Evolutionary conservation across 192 early-diverging fungal species (phyloP).

Genomic region (Piromyces finnis): DNA sequence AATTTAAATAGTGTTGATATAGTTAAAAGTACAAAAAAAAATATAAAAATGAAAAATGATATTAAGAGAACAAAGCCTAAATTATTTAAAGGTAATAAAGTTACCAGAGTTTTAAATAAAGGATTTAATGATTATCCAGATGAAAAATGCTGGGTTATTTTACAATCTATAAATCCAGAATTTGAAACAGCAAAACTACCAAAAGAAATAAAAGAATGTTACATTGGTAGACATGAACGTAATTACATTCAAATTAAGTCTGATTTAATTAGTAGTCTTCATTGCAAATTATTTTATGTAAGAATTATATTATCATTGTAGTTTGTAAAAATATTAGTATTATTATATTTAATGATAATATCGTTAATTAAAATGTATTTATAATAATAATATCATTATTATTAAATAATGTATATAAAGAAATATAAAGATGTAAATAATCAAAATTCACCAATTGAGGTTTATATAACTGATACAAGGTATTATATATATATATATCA

Average conservation of each 20-base stretch:
- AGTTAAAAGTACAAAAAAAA: not conserved
- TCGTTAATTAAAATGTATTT: too few relatives aligned
- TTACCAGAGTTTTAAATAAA: not conserved
- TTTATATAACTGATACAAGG: not conserved
- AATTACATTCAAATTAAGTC: not conserved
- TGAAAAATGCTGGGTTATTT: not conserved
- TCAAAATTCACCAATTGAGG: not conserved
- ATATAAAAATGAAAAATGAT: not conserved
- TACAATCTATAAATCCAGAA: not conserved
- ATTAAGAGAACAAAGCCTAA: not conserved
- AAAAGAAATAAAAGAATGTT: not conserved
- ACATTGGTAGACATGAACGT: not conserved
- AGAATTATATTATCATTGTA: not conserved
- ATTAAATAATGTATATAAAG: not conserved
- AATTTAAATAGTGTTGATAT: not conserved
- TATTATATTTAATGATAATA: too few relatives aligned
- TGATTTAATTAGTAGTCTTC: not conserved
- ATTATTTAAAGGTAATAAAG: not conserved
- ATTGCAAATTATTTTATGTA: not conserved
- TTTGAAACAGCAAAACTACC: not conserved
- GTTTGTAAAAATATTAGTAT: too few relatives aligned
- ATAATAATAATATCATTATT: too few relatives aligned
- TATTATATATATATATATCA: not conserved
- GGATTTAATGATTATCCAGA: not conserved
- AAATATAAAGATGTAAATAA: not conserved